A percentile compares a stretch with the other conserved stretches of the same genome.
These are phyloP conservation scores for Umbelopsis sp. DNA, from an alignment of 192 early-diverging fungal genomes.

Conservation along the genomic window DNA sequence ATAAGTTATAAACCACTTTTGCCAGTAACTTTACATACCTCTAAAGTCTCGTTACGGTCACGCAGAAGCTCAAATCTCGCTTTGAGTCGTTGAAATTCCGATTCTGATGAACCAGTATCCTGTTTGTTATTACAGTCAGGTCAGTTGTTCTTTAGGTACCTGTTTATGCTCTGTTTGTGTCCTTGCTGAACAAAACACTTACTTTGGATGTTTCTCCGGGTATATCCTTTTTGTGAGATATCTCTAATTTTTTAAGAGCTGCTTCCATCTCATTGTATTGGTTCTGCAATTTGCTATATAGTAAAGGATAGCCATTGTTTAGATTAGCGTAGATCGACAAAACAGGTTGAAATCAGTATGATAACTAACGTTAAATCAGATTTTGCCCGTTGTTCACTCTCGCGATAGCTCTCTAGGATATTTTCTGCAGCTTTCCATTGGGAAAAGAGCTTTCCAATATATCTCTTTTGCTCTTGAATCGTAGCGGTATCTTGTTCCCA, in stretches of 20 bases:
- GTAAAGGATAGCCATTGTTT: neutral
- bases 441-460: slow-evolving; percentile 43
- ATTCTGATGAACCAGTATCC: neutral
- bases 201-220: neutral
- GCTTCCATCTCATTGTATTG: slow-evolving; percentile 11
- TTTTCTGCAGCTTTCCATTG: slow-evolving; percentile 40
- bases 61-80: neutral
- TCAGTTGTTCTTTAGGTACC: too few relatives aligned
- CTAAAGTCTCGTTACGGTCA: neutral
- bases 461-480: slow-evolving; percentile 45
- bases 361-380: neutral
- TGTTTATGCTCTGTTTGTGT: neutral
- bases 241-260: neutral
- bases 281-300: neutral
- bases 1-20: too few relatives aligned
- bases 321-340: neutral
- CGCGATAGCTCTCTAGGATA: slow-evolving; percentile 7
- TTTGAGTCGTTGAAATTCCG: neutral
- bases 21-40: neutral
- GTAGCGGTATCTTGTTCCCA: slow-evolving; percentile 51
- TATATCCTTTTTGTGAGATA: neutral
- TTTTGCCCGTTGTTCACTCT: neutral
- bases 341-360: neutral
- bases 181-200: neutral
- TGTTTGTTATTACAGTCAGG: neutral